phyloP scores from a whole-genome alignment of 768 basidiomycete species.

The Suillus ampliporus region DNA sequence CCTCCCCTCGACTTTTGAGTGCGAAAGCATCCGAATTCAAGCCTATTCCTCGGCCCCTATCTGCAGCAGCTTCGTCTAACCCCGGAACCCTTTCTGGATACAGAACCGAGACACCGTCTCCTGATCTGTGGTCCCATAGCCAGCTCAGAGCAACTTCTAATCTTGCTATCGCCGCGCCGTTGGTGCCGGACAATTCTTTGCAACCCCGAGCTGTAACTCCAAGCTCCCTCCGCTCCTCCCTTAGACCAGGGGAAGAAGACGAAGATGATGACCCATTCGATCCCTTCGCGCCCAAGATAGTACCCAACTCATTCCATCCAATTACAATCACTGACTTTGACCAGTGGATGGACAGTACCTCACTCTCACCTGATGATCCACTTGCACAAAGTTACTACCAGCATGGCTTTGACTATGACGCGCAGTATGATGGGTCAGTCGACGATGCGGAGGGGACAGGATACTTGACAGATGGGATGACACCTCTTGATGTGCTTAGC shows the following conservation, averaged over 20 bases:
- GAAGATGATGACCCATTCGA: conserved; percentile 90
- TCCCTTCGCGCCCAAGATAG: conserved; percentile 57
- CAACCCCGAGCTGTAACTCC: conserved; percentile 65
- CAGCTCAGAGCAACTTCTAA: conserved; percentile 77
- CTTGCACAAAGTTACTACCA: conserved; percentile 38
- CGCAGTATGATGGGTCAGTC: conserved; percentile 34
- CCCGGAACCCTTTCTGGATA: conserved; percentile 54
- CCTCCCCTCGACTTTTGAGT: conserved; percentile 84
- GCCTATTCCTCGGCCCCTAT: conserved; percentile 81
- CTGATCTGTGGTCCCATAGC: conserved; percentile 85
- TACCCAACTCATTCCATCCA: conserved; percentile 65
- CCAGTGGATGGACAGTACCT: conserved; percentile 59
- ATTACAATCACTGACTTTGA: conserved; percentile 70
- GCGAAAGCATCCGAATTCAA: conserved; percentile 92
- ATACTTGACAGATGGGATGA: conserved; percentile 89
- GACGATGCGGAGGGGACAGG: conserved; percentile 59
- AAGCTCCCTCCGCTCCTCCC: conserved; percentile 71
- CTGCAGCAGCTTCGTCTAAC: conserved; percentile 62
- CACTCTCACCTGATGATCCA: conserved; percentile 57
- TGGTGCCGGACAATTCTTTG: conserved; percentile 72
- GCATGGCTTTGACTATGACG: conserved; percentile 37
- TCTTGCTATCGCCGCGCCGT: conserved; percentile 89
- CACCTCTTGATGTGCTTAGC: conserved; percentile 93
- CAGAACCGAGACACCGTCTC: conserved; percentile 84
- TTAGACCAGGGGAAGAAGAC: conserved; percentile 61